Percentiles rank a stretch among this genome's conserved stretches.
Conservation (phyloP, 371 early-diverging fungal species). For the Syncephalastrum racemosum region DNA sequence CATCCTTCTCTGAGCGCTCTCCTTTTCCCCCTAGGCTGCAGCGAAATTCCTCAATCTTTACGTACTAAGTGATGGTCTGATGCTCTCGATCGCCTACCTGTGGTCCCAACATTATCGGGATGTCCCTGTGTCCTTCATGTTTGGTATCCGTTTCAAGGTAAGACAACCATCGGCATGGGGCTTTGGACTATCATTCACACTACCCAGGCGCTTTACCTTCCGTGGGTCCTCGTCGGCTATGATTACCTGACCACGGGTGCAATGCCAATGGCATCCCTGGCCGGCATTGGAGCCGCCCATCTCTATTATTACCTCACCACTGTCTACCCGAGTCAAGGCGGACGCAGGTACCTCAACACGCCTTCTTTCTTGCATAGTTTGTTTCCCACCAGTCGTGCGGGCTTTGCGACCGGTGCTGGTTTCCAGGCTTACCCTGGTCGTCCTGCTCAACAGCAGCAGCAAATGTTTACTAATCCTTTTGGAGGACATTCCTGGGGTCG, state of each 20-base stretch:
- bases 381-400: conserved; percentile 34
- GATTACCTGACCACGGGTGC: conserved; percentile 38
- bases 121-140: conserved; percentile 72
- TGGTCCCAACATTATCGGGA: conserved; percentile 76
- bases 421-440: conserved; percentile 15
- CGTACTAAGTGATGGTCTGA: conserved; percentile 49
- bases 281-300: conserved; percentile 55
- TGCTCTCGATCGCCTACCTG: conserved; percentile 70
- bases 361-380: conserved; percentile 48
- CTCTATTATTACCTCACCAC: conserved; percentile 54
- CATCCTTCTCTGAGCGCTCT: background rate
- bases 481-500: conserved; percentile 21
- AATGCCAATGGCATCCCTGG: conserved; percentile 14
- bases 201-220: conserved; percentile 64
- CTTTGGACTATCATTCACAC: background rate
- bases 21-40: conserved; percentile 14
- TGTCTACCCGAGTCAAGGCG: conserved; percentile 58
- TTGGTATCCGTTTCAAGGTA: conserved; percentile 84
- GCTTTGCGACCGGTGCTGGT: conserved; percentile 13
- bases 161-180: conserved; percentile 6
- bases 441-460: conserved; percentile 14
- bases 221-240: conserved; percentile 67
- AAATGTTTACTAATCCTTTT: conserved; percentile 10
- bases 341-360: conserved; percentile 53
- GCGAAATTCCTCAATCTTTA: conserved; percentile 22